A percentile compares a stretch with the other conserved stretches of the same genome.
Evolutionary conservation across 352 stramenopile genomes (phyloP).

Genomic region (Pythium volutum): DNA sequence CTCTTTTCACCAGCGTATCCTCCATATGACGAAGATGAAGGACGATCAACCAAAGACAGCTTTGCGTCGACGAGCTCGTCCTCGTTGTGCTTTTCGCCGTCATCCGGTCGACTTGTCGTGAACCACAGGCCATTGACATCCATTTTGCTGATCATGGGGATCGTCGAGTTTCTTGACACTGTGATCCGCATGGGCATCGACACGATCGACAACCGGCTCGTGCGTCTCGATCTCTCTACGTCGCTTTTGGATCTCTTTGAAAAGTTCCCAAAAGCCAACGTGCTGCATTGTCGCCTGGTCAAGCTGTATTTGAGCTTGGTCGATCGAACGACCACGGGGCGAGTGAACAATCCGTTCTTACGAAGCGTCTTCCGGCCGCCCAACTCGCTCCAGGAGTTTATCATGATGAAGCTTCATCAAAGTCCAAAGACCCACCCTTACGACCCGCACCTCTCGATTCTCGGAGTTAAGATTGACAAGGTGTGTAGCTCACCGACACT

Average conservation of each 20-base stretch:
- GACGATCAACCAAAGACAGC: slow-evolving; percentile 19
- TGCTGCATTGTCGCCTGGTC: slow-evolving; percentile 67
- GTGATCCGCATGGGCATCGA: slow-evolving; percentile 66
- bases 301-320: slow-evolving; percentile 69
- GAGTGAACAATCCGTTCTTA: slow-evolving; percentile 74
- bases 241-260: slow-evolving; percentile 72
- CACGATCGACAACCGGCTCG: slow-evolving; percentile 47
- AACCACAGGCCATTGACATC: slow-evolving; percentile 64
- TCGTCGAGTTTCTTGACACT: slow-evolving; percentile 61
- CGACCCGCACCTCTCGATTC: slow-evolving; percentile 67
- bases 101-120: slow-evolving; percentile 47
- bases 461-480: slow-evolving; percentile 79
- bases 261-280: slow-evolving; percentile 66
- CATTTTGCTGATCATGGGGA: slow-evolving; percentile 57
- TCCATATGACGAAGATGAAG: slow-evolving; percentile 14
- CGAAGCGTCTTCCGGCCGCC: slow-evolving; percentile 68
- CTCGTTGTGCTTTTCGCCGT: slow-evolving; percentile 34
- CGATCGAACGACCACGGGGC: slow-evolving; percentile 52
- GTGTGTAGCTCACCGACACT: slow-evolving; percentile 70
- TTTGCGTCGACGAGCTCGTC: slow-evolving; percentile 17
- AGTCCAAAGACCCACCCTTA: slow-evolving; percentile 53
- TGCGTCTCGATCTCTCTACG: slow-evolving; percentile 49
- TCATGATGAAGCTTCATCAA: slow-evolving; percentile 58
- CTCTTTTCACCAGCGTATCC: neutral
- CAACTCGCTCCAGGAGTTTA: slow-evolving; percentile 64